Evolutionary conservation across 768 basidiomycete genomes (phyloP).

Genomic region (Russula emetica): DNA sequence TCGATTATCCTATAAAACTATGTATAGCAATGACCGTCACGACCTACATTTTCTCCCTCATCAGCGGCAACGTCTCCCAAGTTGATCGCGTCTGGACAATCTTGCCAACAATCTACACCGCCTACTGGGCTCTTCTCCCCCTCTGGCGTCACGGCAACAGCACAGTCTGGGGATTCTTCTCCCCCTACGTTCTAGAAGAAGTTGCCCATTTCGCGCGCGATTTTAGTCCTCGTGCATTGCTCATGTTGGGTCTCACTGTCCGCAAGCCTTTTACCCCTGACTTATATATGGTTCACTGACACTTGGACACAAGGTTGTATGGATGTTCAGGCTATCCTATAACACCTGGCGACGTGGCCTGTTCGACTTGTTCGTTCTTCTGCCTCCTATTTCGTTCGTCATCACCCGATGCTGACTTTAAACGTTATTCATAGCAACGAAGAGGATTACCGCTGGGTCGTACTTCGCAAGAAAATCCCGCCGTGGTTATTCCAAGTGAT

Average conservation of each 20-base stretch:
- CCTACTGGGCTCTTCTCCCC: slow-evolving; percentile 77
- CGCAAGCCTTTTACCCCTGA: slow-evolving; percentile 28
- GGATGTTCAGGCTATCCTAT: slow-evolving; percentile 71
- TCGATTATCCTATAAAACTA: slow-evolving; percentile 58
- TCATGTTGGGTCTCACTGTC: slow-evolving; percentile 71
- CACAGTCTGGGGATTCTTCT: slow-evolving; percentile 41
- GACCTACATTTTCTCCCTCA: slow-evolving; percentile 56
- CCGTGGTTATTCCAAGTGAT: slow-evolving; percentile 54
- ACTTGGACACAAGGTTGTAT: slow-evolving; percentile 39
- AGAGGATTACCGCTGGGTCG: slow-evolving; percentile 90
- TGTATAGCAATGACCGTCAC: slow-evolving; percentile 45
- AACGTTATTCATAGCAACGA: slow-evolving; percentile 48
- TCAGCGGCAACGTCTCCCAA: slow-evolving; percentile 79
- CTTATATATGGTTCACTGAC: not conserved
- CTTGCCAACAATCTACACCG: slow-evolving; percentile 75
- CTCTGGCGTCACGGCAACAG: slow-evolving; percentile 40
- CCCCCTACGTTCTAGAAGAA: slow-evolving; percentile 53
- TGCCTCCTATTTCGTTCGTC: not conserved
- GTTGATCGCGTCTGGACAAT: slow-evolving; percentile 79
- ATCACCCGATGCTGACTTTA: not conserved
- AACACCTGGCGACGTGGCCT: slow-evolving; percentile 84
- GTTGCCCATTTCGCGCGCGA: slow-evolving; percentile 38
- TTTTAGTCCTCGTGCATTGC: slow-evolving; percentile 64
- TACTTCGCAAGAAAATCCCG: slow-evolving; percentile 61
- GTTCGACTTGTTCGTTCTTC: slow-evolving; percentile 55